Evolutionary conservation across 345 rosid genomes (phyloP), one percentile per base, ranked within the genome.

Genomic region (Acer negundo): DNA sequence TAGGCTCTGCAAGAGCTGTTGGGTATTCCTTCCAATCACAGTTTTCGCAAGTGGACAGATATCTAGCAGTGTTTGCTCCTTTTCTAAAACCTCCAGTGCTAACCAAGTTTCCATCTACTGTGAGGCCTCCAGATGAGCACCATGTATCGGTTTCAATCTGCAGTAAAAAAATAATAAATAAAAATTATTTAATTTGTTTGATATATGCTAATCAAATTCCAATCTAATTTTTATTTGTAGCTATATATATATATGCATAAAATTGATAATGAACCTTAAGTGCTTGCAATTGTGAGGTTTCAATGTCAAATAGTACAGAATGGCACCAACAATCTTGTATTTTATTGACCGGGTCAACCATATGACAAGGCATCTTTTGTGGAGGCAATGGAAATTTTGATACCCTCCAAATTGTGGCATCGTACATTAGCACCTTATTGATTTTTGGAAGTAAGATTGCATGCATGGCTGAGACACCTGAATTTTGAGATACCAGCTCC

Each of bases 101-200:
- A 31, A 94, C 88, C 23, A 92, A 59, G 46, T 89, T 87, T 1
- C 98, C 97, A 16, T 96, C 87, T 6, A 77, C 6, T 0, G 86
- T 83, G 6, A 96, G 86, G 63, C 95, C 98, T 68, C 98, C 98
- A 0, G 94, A 91, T n/a, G 99, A 96, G 74, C 98, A 96, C 99
- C 98, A 94, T 8, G 99, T 92, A 67, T 96, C 98, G 0, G 91
- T 87, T 40, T 79, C 17, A 13, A 91, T 85, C 97, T 92, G 79
- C 38, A 35, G 38, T n/a, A n/a, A n/a, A n/a, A n/a, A n/a, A n/a
- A n/a, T n/a, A n/a, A n/a, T n/a, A n/a, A n/a, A n/a, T n/a, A n/a
- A n/a, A n/a, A n/a, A n/a, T n/a, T n/a, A n/a, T n/a, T n/a, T n/a
- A n/a, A n/a, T 4, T 35, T 35, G 38, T 35, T 4, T 0, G 6